Evolutionary conservation across 1,139 yeast genomes (phyloP).

Genomic region (Suhomyces panamericanus): DNA sequence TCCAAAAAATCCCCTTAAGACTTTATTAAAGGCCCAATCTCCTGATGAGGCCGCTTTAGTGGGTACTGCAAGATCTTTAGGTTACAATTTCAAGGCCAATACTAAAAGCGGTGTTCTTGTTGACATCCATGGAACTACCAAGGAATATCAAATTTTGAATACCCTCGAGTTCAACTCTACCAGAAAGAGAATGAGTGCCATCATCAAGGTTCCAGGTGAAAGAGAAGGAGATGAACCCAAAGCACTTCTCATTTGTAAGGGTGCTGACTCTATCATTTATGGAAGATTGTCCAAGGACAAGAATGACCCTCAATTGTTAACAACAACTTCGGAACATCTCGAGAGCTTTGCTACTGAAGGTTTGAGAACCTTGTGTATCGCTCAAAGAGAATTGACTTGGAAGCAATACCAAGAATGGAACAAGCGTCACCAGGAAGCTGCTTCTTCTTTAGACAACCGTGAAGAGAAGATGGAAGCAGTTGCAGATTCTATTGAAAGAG

Average conservation of each 20-base stretch:
- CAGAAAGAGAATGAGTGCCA: conserved; percentile 83
- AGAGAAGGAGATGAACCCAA: conserved; percentile 33
- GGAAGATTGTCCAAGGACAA: conserved; percentile 36
- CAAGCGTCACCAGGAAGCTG: conserved; percentile 41
- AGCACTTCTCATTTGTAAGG: conserved; percentile 48
- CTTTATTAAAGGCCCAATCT: conserved; percentile 55
- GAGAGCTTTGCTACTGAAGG: conserved; percentile 51
- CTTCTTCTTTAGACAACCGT: conserved; percentile 44
- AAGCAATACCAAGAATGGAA: conserved; percentile 46
- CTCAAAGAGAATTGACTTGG: conserved; percentile 47
- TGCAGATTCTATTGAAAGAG: conserved; percentile 49
- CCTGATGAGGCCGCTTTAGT: conserved; percentile 69
- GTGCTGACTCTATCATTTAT: conserved; percentile 51
- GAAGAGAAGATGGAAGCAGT: conserved; percentile 49
- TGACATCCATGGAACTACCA: conserved; percentile 43
- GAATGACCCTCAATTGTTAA: conserved; percentile 33
- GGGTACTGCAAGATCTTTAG: conserved; percentile 58
- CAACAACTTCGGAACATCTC: conserved; percentile 40
- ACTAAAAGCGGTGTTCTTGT: conserved; percentile 48
- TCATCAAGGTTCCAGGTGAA: conserved; percentile 57
- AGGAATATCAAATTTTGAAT: conserved; percentile 50
- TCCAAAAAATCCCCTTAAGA: conserved; percentile 36
- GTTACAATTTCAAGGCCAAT: conserved; percentile 49
- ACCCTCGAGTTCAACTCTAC: conserved; percentile 56
- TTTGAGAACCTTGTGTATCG: conserved; percentile 49